Conservation (phyloP, 805 yeast species). For the Suhomyces vadensis region DNA sequence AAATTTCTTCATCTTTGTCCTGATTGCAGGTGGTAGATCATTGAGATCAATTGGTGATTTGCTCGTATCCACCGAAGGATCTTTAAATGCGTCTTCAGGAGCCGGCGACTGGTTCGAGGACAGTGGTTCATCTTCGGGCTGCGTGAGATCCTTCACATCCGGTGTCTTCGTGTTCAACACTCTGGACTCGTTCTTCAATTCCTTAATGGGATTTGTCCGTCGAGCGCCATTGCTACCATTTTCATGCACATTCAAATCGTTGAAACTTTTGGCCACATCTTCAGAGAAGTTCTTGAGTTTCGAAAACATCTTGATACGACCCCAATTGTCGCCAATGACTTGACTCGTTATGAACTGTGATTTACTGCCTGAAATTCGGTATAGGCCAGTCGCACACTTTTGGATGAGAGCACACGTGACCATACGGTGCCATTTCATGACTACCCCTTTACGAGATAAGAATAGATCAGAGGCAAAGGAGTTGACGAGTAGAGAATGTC, state of each 20-base stretch:
- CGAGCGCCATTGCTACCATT: constrained; percentile 20
- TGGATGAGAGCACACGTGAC: too few relatives aligned
- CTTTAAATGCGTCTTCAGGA: neutral
- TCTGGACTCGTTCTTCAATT: constrained; percentile 34
- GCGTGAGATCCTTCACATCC: constrained; percentile 43
- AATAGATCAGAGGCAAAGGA: neutral
- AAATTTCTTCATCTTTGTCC: constrained; percentile 68
- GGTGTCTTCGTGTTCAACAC: constrained; percentile 49
- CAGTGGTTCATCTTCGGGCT: constrained; percentile 46
- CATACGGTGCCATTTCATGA: constrained; percentile 1
- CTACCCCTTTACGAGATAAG: constrained; percentile 3
- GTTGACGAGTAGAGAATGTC: constrained; percentile 5
- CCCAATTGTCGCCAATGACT: too few relatives aligned
- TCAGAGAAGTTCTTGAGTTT: constrained; percentile 44
- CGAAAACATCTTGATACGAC: constrained; percentile 33
- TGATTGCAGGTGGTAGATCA: constrained; percentile 57
- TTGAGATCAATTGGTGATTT: constrained; percentile 22
- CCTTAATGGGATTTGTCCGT: constrained; percentile 20
- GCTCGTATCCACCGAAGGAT: neutral
- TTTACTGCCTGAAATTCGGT: too few relatives aligned
- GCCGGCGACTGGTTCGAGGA: constrained; percentile 12
- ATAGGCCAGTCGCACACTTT: too few relatives aligned
- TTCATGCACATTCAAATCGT: constrained; percentile 26
- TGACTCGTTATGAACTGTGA: too few relatives aligned
- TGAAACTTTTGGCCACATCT: constrained; percentile 46